phyloP scores from a whole-genome alignment of 176 grass and related monocot genomes.

The Thalia dealbata region DNA sequence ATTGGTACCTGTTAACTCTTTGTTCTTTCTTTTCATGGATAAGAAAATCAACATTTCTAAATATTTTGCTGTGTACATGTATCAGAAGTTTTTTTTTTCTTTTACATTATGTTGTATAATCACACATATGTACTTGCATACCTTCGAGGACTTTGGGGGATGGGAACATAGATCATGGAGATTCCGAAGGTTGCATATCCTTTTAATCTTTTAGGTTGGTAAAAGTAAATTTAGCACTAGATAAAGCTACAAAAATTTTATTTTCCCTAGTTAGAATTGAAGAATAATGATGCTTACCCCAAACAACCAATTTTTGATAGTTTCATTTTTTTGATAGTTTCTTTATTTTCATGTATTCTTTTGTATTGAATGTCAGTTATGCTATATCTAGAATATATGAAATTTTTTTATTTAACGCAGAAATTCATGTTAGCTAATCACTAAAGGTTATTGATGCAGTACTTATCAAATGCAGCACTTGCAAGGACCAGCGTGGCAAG shows the following conservation, averaged over 20 bases:
- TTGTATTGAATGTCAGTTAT: neutral
- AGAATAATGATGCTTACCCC: neutral
- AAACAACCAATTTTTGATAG: neutral
- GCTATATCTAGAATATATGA: neutral
- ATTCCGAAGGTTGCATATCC: neutral
- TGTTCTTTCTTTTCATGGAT: neutral
- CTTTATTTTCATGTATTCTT: neutral
- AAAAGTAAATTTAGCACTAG: neutral
- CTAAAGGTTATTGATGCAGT: constrained; percentile 46
- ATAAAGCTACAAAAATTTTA: neutral
- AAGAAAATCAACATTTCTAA: neutral
- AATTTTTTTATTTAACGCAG: neutral
- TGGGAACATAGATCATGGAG: neutral
- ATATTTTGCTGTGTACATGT: neutral
- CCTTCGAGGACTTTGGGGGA: neutral
- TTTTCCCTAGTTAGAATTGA: neutral
- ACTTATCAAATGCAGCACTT: constrained; percentile 97
- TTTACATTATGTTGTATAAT: neutral
- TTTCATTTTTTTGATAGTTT: neutral
- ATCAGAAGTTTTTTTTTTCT: neutral
- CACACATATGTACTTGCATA: neutral
- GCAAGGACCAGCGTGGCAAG: constrained; percentile 98
- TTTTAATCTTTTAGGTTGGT: neutral
- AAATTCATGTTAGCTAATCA: neutral
- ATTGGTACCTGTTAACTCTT: neutral